Conservation (phyloP, 345 rosid genomes). For the Rhizophora mangle region DNA sequence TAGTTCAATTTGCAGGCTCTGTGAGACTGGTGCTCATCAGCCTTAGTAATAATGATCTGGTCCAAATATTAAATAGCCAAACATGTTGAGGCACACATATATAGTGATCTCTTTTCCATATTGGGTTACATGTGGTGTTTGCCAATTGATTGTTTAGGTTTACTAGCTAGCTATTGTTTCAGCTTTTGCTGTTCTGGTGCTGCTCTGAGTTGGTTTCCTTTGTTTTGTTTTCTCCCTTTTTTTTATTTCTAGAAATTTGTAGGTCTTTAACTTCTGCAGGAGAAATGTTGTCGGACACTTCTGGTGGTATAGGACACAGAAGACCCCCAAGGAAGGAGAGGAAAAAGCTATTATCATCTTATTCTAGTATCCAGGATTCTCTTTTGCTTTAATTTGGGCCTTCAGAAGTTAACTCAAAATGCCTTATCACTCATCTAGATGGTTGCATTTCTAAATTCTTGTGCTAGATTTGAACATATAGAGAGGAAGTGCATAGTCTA, state of each 20-base stretch:
- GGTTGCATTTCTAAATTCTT: neutral
- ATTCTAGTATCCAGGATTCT: constrained; percentile 43
- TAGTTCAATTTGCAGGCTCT: neutral
- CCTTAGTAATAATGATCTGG: neutral
- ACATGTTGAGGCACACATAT: neutral
- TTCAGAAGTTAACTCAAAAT: neutral
- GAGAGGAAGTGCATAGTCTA: neutral
- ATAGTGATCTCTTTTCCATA: neutral
- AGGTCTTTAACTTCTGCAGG: constrained; percentile 33
- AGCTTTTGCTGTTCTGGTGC: constrained; percentile 15
- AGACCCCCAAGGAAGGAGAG: constrained; percentile 59
- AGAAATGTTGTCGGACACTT: constrained; percentile 29
- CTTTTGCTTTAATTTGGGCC: neutral
- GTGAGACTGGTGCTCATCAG: neutral
- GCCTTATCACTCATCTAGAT: neutral
- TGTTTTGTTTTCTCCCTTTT: constrained; percentile 16
- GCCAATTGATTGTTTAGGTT: neutral
- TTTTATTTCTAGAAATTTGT: constrained; percentile 48
- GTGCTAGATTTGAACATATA: neutral
- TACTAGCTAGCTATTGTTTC: constrained; percentile 3
- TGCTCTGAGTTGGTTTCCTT: constrained; percentile 30
- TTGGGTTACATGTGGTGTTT: neutral
- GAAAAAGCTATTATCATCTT: constrained; percentile 41
- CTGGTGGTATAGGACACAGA: constrained; percentile 35
- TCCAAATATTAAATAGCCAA: neutral